phyloP scores from a whole-genome alignment of 257 asterid genomes.

The Plantago major region DNA sequence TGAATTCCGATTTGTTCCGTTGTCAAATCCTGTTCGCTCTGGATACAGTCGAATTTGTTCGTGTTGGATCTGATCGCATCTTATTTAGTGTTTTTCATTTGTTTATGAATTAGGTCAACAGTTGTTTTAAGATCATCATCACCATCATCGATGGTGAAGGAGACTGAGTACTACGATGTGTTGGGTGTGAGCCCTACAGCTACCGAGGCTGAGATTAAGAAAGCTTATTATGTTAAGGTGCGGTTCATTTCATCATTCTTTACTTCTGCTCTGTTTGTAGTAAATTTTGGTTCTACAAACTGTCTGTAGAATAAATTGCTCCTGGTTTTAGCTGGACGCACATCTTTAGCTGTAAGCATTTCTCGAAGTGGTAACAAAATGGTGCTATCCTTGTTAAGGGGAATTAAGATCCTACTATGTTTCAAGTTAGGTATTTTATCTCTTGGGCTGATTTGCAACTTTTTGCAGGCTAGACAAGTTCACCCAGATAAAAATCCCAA shows the following conservation, averaged over 20 bases:
- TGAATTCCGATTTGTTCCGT: neutral
- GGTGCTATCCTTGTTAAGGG: no score
- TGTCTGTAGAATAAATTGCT: no score
- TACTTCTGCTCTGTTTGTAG: no score
- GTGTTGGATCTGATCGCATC: neutral
- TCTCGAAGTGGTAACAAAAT: no score
- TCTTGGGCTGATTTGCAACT: constrained; percentile 12
- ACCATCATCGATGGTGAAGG: constrained; percentile 62
- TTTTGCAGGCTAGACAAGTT: constrained; percentile 88
- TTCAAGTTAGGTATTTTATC: no score
- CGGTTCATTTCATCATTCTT: neutral
- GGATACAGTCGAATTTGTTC: neutral
- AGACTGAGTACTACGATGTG: constrained; percentile 68
- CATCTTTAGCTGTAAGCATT: no score
- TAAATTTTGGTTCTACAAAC: no score
- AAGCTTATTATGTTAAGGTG: constrained; percentile 76
- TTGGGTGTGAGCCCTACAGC: constrained; percentile 76
- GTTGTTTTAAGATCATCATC: neutral
- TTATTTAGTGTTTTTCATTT: neutral
- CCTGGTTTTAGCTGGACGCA: no score
- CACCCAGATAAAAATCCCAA: constrained; percentile 99
- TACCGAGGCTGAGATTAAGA: constrained; percentile 61
- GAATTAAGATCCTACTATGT: no score
- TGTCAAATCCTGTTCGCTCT: neutral
- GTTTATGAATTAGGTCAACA: no score